phyloP scores from a whole-genome alignment of 2,329 filamentous ascomycete genomes.

The Ramularia collo-cygni region DNA sequence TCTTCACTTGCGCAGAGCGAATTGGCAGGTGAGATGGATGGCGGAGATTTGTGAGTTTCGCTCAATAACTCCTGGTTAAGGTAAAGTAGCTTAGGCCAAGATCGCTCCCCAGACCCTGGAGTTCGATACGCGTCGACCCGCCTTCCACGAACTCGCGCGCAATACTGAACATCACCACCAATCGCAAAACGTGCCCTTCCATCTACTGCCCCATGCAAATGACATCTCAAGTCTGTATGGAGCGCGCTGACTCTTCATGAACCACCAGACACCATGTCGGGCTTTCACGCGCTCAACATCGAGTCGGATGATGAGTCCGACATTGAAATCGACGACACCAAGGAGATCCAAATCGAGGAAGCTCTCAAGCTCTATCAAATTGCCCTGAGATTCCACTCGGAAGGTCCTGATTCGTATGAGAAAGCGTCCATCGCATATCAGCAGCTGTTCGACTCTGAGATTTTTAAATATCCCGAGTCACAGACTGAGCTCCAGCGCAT shows the following conservation, averaged over 20 bases:
- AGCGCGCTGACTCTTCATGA: no score
- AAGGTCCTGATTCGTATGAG: constrained; percentile 68
- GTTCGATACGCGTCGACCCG: no score
- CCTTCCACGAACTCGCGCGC: no score
- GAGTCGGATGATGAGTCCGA: constrained; percentile 86
- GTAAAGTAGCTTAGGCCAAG: no score
- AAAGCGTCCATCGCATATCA: constrained; percentile 77
- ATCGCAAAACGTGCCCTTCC: no score
- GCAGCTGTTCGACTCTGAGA: constrained; percentile 80
- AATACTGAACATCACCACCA: no score
- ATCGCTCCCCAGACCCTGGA: no score
- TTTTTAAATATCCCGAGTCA: constrained; percentile 87
- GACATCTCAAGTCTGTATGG: neutral
- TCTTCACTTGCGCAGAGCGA: no score
- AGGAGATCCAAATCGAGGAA: constrained; percentile 95
- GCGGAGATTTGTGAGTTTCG: no score
- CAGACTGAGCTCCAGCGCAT: constrained; percentile 74
- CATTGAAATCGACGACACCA: constrained; percentile 89
- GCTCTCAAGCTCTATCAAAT: constrained; percentile 89
- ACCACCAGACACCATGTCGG: constrained; percentile 36
- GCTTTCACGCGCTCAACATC: constrained; percentile 85
- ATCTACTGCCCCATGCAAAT: no score
- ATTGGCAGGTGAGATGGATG: no score
- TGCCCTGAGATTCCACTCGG: constrained; percentile 83
- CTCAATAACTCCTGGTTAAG: no score